Evolutionary conservation across 2,329 filamentous ascomycete species (phyloP).

Genomic region (Karstenula rhodostoma): DNA sequence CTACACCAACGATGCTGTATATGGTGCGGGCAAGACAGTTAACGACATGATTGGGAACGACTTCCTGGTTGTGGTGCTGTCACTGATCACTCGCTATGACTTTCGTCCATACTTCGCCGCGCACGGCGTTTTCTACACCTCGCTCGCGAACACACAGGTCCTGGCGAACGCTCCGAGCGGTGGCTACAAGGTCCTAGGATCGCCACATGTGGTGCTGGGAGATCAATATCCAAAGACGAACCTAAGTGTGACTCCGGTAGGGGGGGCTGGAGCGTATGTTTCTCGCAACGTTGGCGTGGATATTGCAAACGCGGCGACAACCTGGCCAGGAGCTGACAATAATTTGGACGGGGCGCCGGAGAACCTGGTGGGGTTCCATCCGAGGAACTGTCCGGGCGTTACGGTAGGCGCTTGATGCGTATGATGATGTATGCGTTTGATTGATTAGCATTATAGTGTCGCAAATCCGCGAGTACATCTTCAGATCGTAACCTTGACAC

Average conservation of each 20-base stretch:
- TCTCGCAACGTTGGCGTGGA: slow-evolving; percentile 6
- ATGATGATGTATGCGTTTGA: not conserved
- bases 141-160: slow-evolving; percentile 3
- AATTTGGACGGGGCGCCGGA: not conserved
- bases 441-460: no score
- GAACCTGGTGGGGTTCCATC: not conserved
- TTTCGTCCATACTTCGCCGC: slow-evolving; percentile 7
- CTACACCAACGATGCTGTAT: slow-evolving; percentile 4
- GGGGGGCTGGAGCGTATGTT: not conserved
- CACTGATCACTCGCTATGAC: not conserved
- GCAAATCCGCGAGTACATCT: no score
- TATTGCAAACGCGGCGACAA: not conserved
- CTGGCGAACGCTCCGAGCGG: not conserved
- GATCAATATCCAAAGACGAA: slow-evolving; percentile 10
- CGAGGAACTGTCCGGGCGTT: slow-evolving; percentile 1
- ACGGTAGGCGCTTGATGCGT: not conserved
- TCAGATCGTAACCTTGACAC: no score
- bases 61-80: slow-evolving; percentile 1
- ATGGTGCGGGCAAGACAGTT: not conserved
- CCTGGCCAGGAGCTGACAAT: slow-evolving; percentile 7
- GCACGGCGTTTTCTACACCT: slow-evolving; percentile 5
- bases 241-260: not conserved
- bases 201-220: not conserved
- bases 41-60: slow-evolving; percentile 8
- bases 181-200: not conserved